Evolutionary conservation across 2,329 filamentous ascomycete species (phyloP), one percentile per base, ranked within the genome.

Genomic region (Thelonectria olida): DNA sequence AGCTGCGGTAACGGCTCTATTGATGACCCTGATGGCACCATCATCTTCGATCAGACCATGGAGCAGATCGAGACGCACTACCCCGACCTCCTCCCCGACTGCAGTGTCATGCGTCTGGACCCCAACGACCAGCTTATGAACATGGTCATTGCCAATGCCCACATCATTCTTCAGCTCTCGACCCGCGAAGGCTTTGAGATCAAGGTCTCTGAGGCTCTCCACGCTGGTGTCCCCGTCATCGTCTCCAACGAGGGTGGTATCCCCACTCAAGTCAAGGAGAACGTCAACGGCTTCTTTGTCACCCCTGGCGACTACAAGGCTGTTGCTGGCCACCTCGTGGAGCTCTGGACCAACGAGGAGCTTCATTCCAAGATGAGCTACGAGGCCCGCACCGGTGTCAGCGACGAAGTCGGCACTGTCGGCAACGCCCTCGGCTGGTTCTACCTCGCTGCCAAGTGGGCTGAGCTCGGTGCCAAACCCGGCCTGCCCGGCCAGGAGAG

Each of bases 151-250:
- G 88, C 89, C 36, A 89, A 90, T 50, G 88, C 91, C 1, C 86
- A 89, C 58, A 86, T 93, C 7, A 90, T 90, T 1, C 84, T 96
- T 7, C 92, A 96, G 75, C 86, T 96, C 6, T 94, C 91, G 3
- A 93, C 90, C 0, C 86, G 91, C 34, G 92, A 96, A 73, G 92
- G 92, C 0, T 96, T 96, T 69, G 92, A 96, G 76, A 90, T 96
- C 69, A 96, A 96, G 77, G 91, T 96, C 5, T 93, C 90, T 0
- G 92, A 96, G 76, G 92, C 91, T 1, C 82, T 95, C 20, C 92
- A 94, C 72, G 92, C 93, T 44, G 92, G 92, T 13, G 87, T 90
- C 2, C 92, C 92, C 1, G 85, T 93, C 69, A 92, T 96, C 64
- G 91, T 90, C 3, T 92, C 90, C 1, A 82, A 83, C 19, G 88